phyloP scores from a whole-genome alignment of 495 filamentous ascomycete species.

The Neurospora pannonica region DNA sequence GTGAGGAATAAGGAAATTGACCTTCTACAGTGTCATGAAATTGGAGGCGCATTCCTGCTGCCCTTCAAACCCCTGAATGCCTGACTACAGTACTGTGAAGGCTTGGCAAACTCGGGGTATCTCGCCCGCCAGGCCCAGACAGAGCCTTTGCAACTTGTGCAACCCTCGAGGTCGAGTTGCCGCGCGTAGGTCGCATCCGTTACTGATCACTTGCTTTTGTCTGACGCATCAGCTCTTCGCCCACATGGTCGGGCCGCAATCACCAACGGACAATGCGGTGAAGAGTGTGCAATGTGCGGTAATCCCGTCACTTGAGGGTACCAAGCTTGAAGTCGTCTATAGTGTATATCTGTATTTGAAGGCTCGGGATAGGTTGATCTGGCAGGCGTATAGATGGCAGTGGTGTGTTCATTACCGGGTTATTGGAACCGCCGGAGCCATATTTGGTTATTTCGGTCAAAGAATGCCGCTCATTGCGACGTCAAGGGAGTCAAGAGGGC shows the following conservation, averaged over 20 bases:
- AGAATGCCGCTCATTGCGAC: not conserved
- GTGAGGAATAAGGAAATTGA: not conserved
- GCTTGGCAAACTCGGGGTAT: not conserved
- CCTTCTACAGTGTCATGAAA: not conserved
- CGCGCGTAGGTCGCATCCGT: not conserved
- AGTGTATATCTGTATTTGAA: not conserved
- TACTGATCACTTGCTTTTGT: not conserved
- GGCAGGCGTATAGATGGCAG: not conserved
- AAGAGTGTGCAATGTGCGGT: not conserved
- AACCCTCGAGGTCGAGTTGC: not conserved
- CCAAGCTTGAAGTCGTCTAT: not conserved
- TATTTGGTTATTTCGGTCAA: not conserved
- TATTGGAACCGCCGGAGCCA: not conserved
- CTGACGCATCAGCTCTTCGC: not conserved
- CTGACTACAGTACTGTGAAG: not conserved
- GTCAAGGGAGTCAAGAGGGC: not conserved
- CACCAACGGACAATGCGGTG: not conserved
- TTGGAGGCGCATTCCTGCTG: not conserved
- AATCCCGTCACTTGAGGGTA: not conserved
- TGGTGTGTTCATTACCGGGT: not conserved
- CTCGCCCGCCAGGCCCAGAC: not conserved
- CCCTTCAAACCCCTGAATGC: not conserved
- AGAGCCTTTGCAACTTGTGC: not conserved
- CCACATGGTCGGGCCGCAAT: not conserved
- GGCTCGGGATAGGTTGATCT: not conserved